Evolutionary conservation across 371 early-diverging fungal species (phyloP).

Genomic region (Blyttiomyces sp.): DNA sequence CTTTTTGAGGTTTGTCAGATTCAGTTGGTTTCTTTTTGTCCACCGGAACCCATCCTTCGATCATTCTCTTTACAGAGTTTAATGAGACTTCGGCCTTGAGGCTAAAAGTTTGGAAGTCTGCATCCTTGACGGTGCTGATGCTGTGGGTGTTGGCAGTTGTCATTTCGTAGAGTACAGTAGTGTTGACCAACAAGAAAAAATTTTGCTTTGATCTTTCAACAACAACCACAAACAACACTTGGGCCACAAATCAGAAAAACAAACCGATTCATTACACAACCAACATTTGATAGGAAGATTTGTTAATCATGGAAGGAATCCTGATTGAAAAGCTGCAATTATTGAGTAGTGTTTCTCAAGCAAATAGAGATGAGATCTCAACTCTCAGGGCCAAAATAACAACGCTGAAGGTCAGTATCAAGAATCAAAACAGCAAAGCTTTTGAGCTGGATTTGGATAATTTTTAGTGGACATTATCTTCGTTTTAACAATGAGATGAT

Average conservation of each 20-base stretch:
- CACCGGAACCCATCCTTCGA: conserved; percentile 9
- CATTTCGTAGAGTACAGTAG: too few relatives aligned
- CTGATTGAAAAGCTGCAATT: not conserved
- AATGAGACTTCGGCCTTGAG: conserved; percentile 9
- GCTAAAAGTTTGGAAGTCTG: conserved; percentile 1
- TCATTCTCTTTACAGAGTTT: conserved; percentile 5
- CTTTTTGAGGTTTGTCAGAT: not conserved
- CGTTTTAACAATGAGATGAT: not conserved
- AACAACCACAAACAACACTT: too few relatives aligned
- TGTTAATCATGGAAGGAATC: too few relatives aligned
- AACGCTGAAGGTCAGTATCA: not conserved
- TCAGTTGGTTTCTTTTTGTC: not conserved
- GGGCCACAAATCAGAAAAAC: too few relatives aligned
- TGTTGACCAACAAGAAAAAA: too few relatives aligned
- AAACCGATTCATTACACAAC: too few relatives aligned
- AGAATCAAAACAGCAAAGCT: not conserved
- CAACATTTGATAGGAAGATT: too few relatives aligned
- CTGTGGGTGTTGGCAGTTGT: too few relatives aligned
- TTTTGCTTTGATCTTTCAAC: too few relatives aligned
- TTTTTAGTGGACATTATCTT: not conserved
- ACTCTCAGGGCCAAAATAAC: not conserved
- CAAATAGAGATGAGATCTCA: not conserved
- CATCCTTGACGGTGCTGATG: not conserved
- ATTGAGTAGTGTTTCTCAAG: not conserved
- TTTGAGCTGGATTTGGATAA: not conserved